Percentiles rank a stretch among this genome's conserved stretches.
phyloP scores from a whole-genome alignment of 2,329 filamentous ascomycete species.

The Metarhizium album region DNA sequence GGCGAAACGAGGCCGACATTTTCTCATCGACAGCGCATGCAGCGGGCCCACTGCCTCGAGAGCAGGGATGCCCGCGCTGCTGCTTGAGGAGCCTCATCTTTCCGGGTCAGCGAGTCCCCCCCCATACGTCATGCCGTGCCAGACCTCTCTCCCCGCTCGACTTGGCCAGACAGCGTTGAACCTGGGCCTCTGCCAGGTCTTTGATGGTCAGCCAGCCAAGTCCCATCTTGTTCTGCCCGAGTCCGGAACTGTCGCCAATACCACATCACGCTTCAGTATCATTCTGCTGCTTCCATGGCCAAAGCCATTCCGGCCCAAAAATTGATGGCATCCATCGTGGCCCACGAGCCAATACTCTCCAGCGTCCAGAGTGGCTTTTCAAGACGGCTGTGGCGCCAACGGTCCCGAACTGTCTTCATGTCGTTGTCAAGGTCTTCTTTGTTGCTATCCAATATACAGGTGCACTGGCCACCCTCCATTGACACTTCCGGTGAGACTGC shows the following conservation, averaged over 20 bases:
- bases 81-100: conserved; percentile 7
- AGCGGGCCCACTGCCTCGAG: background rate
- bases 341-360: too few species aligned
- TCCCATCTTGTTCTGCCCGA: background rate
- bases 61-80: background rate
- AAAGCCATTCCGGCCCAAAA: too few species aligned
- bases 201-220: background rate
- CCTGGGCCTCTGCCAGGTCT: too few species aligned
- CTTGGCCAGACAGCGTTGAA: background rate
- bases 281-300: too few species aligned
- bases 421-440: background rate
- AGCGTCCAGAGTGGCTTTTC: background rate
- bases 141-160: background rate
- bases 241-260: too few species aligned
- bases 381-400: background rate
- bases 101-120: conserved; percentile 3
- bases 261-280: too few species aligned
- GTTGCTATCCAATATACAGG: background rate
- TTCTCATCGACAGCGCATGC: background rate
- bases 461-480: background rate
- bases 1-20: background rate
- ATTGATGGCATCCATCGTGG: too few species aligned
- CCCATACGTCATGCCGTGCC: too few species aligned
- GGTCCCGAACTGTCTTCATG: background rate
- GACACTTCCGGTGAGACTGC: background rate